A percentile compares a stretch with the other conserved stretches of the same genome.
Conservation (phyloP, 2,329 filamentous ascomycete genomes). For the Fusarium pseudonygamai region DNA sequence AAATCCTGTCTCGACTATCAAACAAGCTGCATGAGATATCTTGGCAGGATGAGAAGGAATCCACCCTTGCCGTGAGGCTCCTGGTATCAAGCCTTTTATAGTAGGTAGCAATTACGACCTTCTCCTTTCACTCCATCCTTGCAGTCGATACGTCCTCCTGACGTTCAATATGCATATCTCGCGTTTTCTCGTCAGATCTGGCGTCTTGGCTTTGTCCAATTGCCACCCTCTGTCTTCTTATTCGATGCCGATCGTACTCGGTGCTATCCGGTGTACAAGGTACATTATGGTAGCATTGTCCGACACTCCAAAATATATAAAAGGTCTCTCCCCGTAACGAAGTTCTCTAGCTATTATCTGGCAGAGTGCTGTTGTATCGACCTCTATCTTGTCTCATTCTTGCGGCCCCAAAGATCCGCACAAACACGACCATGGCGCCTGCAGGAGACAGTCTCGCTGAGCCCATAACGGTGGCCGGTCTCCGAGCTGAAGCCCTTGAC, state of each 20-base stretch:
- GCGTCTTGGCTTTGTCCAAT: slow-evolving; percentile 5
- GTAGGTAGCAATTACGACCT: slow-evolving; percentile 28
- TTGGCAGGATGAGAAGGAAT: slow-evolving; percentile 12
- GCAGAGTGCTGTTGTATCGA: background rate
- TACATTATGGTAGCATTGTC: slow-evolving; percentile 15
- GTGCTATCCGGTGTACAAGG: background rate
- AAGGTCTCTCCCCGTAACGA: background rate
- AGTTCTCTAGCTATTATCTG: background rate
- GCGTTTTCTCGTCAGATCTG: slow-evolving; percentile 22
- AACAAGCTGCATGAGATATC: slow-evolving; percentile 8
- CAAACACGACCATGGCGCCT: slow-evolving; percentile 40
- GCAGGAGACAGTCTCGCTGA: slow-evolving; percentile 49
- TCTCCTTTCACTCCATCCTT: slow-evolving; percentile 36
- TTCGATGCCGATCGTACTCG: slow-evolving; percentile 15
- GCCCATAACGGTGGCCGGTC: slow-evolving; percentile 45
- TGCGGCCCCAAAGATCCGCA: background rate
- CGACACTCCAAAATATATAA: slow-evolving; percentile 19
- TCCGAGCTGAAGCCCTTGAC: slow-evolving; percentile 42
- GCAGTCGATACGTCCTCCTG: slow-evolving; percentile 21
- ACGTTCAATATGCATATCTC: background rate
- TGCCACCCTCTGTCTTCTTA: background rate
- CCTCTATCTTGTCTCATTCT: background rate
- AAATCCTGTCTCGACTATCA: background rate
- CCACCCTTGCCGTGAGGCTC: slow-evolving; percentile 25
- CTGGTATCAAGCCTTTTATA: slow-evolving; percentile 27